Evolutionary conservation across 805 yeast species (phyloP), one percentile per base, ranked within the genome.

Genomic region (Saccharomycopsis olivae): DNA sequence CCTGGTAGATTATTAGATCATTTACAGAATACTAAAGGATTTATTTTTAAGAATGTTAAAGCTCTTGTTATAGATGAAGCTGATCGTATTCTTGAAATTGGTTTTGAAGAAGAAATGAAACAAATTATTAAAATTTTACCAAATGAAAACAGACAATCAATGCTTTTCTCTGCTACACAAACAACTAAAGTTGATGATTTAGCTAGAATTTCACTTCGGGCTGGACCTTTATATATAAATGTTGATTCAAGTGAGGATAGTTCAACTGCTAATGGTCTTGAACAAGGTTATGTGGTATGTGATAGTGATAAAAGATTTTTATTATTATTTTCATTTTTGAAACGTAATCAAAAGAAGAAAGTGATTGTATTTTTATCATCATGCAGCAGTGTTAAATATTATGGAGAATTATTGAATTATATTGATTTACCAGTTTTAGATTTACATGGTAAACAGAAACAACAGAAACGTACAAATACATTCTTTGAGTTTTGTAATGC

Each of bases 121-220:
- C 97, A 92, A 62, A 92, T 92, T 56, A 85, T 92, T 55, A 85
- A 80, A 61, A 85, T 94, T 48, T 67, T 92, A 54, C 98, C 98
- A 33, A 81, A 75, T 46, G 89, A 86, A 50, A 88, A 81, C 49
- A 80, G 98, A 63, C 98, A 92, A 61, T 72, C 95, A 30, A 89
- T 92, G 97, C 66, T 92, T 48, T 92, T 92, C 58, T 89, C 97
- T n/a, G 99, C 99, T 35, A 92, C 99, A 1, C 98, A 92, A 62
- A 92, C 98, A 23, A 92, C 97, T 30, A 92, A 94, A 64, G 98
- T 92, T 49, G 97, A 92, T 61, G 98, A 92, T 65, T 69, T 92
- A 55, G 98, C 99, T 13, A 75, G 99, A 62, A 89, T 92, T 39
- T 89, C 98, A 2, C 69, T 94, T 53, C 78, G 94, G 58, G 79